Base-by-base conservation (phyloP, 495 filamentous ascomycete genomes). In the Endocarpon pusillum region DNA sequence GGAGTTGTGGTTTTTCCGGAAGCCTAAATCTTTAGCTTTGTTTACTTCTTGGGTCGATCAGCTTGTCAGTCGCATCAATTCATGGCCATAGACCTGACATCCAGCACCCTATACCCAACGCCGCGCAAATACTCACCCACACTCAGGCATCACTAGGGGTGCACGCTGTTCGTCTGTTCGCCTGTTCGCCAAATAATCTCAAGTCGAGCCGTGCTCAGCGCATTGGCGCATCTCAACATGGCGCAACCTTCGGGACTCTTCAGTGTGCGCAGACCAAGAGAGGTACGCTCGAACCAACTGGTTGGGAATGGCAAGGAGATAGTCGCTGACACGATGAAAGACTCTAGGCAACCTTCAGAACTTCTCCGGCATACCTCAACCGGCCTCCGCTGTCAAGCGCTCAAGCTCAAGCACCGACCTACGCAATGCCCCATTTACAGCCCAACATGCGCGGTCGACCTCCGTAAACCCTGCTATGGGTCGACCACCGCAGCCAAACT, bases 311-410 rank as follows among this genome's bases (percentile, higher is more conserved):
- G n/a, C 22, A 37, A 38, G 45, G 37, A 40, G 42, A 43, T n/a
- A 1, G 21, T 34, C 34, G 8, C 33, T 48, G 17, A 41, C 43
- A 40, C 31, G 35, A 27, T 42, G 40, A 25, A 52, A 89, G 81
- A 86, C 82, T 19, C 69, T 91, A 26, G 82, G 73, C 41, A 68
- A 71, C 44, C 66, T 86, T 46, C 80, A 73, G 48, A 69, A 73
- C 53, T 87, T 77, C 47, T 75, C 78, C 24, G 62, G 71, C n/a
- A 78, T 93, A 35, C 85, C 86, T 3, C 80, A 84, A 53, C 84
- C 85, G 3, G 62, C 78, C n/a, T 94, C 89, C n/a, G 81, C 89
- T 17, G 67, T 96, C 62, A 94, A 94, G 57, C 81, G 89, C 50
- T 81, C 82, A 5, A 92, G 73, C 44, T 86, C 82, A n/a, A 76